Conservation (phyloP, 441 rosid species). For the Theobroma grandiflorum region DNA sequence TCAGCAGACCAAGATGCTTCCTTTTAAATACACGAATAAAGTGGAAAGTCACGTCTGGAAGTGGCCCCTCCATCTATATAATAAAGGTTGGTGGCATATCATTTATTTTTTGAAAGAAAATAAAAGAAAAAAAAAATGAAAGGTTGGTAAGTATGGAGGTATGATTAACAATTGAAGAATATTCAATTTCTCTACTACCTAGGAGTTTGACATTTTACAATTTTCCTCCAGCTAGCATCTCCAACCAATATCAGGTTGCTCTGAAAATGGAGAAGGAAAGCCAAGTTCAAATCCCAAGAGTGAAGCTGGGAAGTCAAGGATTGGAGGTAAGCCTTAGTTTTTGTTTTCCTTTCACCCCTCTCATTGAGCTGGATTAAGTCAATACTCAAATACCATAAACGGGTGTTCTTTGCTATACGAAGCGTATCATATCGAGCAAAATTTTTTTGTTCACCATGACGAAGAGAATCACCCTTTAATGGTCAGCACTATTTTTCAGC, state of each 20-base stretch:
- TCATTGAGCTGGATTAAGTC: not conserved
- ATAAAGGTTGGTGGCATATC: no score
- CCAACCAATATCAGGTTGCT: not conserved
- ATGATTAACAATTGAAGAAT: no score
- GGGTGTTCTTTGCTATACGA: not conserved
- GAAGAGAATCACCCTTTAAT: not conserved
- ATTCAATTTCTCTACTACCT: not conserved
- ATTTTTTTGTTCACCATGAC: no score
- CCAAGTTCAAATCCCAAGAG: constrained; percentile 31
- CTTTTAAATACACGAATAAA: not conserved
- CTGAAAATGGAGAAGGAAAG: constrained; percentile 23
- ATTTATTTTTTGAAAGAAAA: no score
- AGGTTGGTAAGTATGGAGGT: no score
- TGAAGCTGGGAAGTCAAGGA: constrained; percentile 58
- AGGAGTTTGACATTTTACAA: not conserved
- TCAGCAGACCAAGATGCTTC: not conserved
- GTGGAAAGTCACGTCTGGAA: not conserved
- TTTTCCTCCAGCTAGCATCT: not conserved
- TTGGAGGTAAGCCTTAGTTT: constrained; percentile 43
- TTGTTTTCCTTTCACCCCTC: not conserved
- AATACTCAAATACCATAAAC: not conserved
- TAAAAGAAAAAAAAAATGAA: no score
- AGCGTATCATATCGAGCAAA: no score
- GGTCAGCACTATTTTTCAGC: not conserved
- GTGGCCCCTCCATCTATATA: no score